Base-by-base conservation (phyloP, 176 grass and related monocot species). In the Cymbopogon citratus region DNA sequence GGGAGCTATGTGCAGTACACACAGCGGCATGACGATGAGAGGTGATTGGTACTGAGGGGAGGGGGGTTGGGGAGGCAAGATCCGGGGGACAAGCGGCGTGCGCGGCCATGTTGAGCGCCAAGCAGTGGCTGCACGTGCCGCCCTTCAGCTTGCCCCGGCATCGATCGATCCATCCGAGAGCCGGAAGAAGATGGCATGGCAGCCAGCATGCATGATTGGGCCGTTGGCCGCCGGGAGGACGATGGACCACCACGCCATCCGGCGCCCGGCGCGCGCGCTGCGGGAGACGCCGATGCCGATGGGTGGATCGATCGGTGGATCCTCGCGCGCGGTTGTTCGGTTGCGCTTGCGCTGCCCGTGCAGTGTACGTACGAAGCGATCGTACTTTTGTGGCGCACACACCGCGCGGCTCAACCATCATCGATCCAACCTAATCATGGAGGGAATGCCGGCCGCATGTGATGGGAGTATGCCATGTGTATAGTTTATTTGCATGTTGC, bases 21-120 rank as follows among this genome's bases (percentile, higher is more conserved):
- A 70, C 46, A 63, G 75, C 35, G 76, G 60, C 76, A 69, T 67
- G 83, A 86, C 25, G 79, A 67, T 21, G 78, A n/a, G 56, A 33
- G 49, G 29, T 54, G 69, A 76, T 71, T 39, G 75, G 73, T 71
- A 12, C 38, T 39, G 25, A 49, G 34, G 39, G 34, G 19, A 12
- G 28, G 5, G 52, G 73, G 54, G 76, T 33, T 24, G 51, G 43
- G 81, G 43, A 69, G 80, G 66, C 90, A 87, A 84, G 90, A 92
- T 92, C 90, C 80, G 80, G 79, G 84, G 80, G 84, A 74, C 88
- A 81, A 89, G 90, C 80, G 38, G 26, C 63, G 80, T 48, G 74
- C 69, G 79, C 78, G 77, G 71, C 79, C 66, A 87, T 87, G 88
- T 83, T 75, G 79, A 9, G 69, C 44, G 43, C 34, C 33, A 70